These are phyloP conservation scores for Umbelopsis ramanniana DNA, from an alignment of 192 early-diverging fungal genomes.

Conservation along the genomic window DNA sequence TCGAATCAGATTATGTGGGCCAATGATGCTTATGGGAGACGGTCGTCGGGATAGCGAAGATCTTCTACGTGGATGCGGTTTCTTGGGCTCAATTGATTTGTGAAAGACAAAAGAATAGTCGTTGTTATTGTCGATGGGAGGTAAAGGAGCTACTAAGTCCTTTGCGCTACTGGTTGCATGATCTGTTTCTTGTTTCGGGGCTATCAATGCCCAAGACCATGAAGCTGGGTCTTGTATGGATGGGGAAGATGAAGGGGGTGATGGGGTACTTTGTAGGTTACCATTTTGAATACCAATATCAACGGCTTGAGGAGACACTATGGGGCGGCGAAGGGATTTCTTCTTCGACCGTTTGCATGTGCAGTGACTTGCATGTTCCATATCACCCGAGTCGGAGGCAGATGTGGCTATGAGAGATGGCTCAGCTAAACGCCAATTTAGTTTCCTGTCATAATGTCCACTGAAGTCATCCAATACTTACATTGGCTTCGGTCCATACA, in stretches of 20 bases:
- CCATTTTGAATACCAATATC: neutral
- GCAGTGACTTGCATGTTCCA: constrained; percentile 19
- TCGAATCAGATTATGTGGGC: neutral
- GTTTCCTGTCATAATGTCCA: neutral
- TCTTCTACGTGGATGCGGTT: neutral
- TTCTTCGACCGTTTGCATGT: constrained; percentile 15
- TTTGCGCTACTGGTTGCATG: neutral
- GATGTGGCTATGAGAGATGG: constrained; percentile 17
- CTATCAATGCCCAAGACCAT: constrained; percentile 16
- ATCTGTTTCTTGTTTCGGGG: constrained; percentile 12
- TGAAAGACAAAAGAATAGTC: constrained; percentile 18
- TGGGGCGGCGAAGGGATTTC: constrained; percentile 4
- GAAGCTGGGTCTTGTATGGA: neutral
- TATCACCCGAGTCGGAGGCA: neutral
- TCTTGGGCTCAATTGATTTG: neutral
- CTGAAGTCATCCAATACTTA: neutral
- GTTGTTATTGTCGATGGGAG: neutral
- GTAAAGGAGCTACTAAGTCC: neutral
- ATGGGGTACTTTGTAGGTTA: neutral
- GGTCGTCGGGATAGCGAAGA: neutral
- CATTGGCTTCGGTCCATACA: constrained; percentile 41
- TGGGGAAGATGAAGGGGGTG: constrained; percentile 6
- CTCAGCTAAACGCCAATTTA: neutral
- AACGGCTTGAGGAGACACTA: neutral
- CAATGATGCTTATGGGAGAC: neutral